Base-by-base conservation (phyloP, 768 basidiomycete genomes). In the Suillus paluster region DNA sequence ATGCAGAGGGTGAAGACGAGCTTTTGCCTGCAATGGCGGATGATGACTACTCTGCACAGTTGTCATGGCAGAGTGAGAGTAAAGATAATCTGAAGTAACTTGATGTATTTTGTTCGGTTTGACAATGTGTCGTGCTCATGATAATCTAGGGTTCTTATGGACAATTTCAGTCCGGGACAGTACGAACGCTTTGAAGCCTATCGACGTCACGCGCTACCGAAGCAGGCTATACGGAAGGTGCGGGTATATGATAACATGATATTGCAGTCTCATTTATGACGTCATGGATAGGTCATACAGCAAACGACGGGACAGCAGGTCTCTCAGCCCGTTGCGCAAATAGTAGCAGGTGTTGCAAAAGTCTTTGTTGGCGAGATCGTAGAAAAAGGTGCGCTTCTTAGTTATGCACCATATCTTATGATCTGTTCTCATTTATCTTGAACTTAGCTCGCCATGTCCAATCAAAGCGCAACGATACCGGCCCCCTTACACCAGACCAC, bases 331-430 rank as follows among this genome's bases (percentile, higher is more conserved):
- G 91, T 96, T 5, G 90, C 94, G 2, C 94, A 95, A 64, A 86
- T 95, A 48, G 90, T 96, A 3, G 93, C 94, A 6, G 95, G 95
- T 63, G 91, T 97, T 61, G 84, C 86, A 15, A 97, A 96, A 70
- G 93, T 97, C 0, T 97, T 95, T 63, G 93, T 97, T 4, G 95
- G 95, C 3, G 94, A 96, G 73, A 91, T 97, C 6, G 84, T 95
- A 19, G 94, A 95, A 71, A 91, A 90, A 77, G 94, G 94, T 92
- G 54, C 59, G 5, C 11, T 10, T 59, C 2, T 19, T 36, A 10
- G 38, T 49, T 23, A 0, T 30, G 17, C 38, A 30, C 25, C 25
- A n/a, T 38, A 27, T 42, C 27, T 50, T 42, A 3, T 0, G 14
- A n/a, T n/a, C n/a, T 55, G 9, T 45, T 59, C 21, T 33, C 27